Percentiles rank a stretch among this genome's conserved stretches.
phyloP scores from a whole-genome alignment of 768 basidiomycete genomes.

The Amanita rimosa region DNA sequence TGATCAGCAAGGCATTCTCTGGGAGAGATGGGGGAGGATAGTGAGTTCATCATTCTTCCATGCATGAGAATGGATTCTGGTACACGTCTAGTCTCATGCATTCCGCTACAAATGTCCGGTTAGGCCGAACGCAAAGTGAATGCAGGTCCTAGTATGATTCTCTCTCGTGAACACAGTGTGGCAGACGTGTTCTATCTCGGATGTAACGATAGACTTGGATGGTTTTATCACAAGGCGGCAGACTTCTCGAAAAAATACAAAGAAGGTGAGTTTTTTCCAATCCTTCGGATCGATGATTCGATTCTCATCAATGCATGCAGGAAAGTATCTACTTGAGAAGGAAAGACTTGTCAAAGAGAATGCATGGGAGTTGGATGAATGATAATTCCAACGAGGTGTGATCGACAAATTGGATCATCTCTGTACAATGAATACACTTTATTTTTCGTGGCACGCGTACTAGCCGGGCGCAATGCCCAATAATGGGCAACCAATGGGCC shows the following conservation, averaged over 20 bases:
- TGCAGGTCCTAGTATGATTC: slow-evolving; percentile 29
- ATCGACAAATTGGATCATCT: too few species aligned
- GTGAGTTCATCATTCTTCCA: slow-evolving; percentile 29
- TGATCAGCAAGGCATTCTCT: slow-evolving; percentile 79
- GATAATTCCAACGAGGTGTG: too few species aligned
- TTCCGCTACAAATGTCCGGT: slow-evolving; percentile 63
- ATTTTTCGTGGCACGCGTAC: too few species aligned
- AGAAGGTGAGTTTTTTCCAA: slow-evolving; percentile 48
- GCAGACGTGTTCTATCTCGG: slow-evolving; percentile 73
- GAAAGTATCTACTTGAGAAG: slow-evolving; percentile 72
- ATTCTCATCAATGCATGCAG: slow-evolving; percentile 22
- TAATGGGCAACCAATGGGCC: too few species aligned
- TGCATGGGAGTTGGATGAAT: slow-evolving; percentile 56
- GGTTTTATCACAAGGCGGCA: slow-evolving; percentile 75
- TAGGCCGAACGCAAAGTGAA: slow-evolving; percentile 52
- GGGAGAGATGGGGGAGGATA: slow-evolving; percentile 76
- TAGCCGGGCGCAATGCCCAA: too few species aligned
- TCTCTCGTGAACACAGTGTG: slow-evolving; percentile 36
- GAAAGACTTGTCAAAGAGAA: slow-evolving; percentile 79
- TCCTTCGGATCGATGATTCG: background rate
- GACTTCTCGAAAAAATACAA: slow-evolving; percentile 77
- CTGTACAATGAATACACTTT: too few species aligned
- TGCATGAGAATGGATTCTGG: background rate
- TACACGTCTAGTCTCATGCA: slow-evolving; percentile 49
- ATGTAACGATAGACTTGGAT: slow-evolving; percentile 69